A percentile compares a stretch with the other conserved stretches of the same genome.
These are phyloP conservation scores for Carallia pectinifolia DNA, from an alignment of 345 rosid genomes.

Conservation along the genomic window DNA sequence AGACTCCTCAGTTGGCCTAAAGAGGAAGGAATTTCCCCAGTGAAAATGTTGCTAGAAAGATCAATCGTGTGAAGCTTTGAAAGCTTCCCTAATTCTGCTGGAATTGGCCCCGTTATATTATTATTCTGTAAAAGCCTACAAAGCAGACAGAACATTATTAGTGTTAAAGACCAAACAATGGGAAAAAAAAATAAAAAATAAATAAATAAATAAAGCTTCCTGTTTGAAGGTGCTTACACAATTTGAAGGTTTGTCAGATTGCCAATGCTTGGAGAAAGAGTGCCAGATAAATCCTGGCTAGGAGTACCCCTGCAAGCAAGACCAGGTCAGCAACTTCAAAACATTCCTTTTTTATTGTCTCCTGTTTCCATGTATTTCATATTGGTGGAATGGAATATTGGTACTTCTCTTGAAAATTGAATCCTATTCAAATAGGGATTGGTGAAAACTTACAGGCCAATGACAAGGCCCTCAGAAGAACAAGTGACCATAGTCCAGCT, in stretches of 20 bases:
- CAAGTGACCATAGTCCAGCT: constrained; percentile 96
- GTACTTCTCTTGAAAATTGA: no score
- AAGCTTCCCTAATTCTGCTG: constrained; percentile 71
- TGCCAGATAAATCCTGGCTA: constrained; percentile 84
- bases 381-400: no score
- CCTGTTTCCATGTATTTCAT: no score
- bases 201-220: not conserved
- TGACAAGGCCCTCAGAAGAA: constrained; percentile 65
- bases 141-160: constrained; percentile 3
- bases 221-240: constrained; percentile 45
- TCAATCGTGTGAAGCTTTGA: constrained; percentile 81
- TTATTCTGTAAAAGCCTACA: constrained; percentile 74
- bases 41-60: constrained; percentile 78
- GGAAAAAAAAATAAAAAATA: no score
- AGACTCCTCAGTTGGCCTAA: constrained; percentile 61
- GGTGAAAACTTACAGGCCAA: constrained; percentile 62
- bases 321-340: constrained; percentile 20
- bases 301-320: constrained; percentile 66
- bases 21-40: constrained; percentile 65
- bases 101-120: constrained; percentile 81
- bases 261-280: constrained; percentile 80
- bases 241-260: constrained; percentile 84
- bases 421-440: no score
- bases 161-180: not conserved
- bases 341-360: not conserved